Conservation (phyloP, 148 eudicot genomes). For the Oxyria digyna region DNA sequence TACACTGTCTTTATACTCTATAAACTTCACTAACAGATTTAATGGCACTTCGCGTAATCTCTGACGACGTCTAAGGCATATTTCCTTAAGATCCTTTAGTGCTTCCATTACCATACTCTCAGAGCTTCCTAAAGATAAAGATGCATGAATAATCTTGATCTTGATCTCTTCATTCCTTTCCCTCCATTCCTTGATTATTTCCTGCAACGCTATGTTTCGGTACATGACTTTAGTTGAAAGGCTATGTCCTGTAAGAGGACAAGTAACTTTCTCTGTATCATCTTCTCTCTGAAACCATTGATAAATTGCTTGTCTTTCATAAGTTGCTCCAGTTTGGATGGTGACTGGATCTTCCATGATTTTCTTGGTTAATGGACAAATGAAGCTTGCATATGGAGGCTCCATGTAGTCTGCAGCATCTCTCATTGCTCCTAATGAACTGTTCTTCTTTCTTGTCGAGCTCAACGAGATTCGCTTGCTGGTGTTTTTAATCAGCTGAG, state of each 20-base stretch:
- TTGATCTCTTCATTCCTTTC: not conserved
- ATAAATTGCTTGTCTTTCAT: constrained; percentile 5
- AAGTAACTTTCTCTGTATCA: not conserved
- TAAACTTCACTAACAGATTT: constrained; percentile 40
- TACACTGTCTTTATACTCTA: constrained; percentile 39
- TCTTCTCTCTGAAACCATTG: constrained; percentile 1
- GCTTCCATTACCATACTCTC: constrained; percentile 8
- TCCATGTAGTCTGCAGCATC: not conserved
- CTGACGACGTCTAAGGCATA: constrained; percentile 6
- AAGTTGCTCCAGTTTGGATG: constrained; percentile 5
- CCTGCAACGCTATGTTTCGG: constrained; percentile 1
- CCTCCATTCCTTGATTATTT: constrained; percentile 1
- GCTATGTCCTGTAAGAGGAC: not conserved
- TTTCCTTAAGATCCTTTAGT: constrained; percentile 7
- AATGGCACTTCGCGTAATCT: constrained; percentile 27
- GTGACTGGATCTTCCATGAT: constrained; percentile 10
- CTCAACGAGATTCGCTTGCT: not conserved
- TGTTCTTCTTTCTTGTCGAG: not conserved
- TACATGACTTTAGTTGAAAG: not conserved
- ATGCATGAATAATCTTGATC: constrained; percentile 6
- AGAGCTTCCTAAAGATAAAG: constrained; percentile 5
- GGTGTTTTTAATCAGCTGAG: not conserved
- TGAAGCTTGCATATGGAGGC: constrained; percentile 3
- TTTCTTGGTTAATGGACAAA: constrained; percentile 5
- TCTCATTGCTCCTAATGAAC: not conserved